Conservation (phyloP, 371 early-diverging fungal genomes). For the Mucor ambiguus region DNA sequence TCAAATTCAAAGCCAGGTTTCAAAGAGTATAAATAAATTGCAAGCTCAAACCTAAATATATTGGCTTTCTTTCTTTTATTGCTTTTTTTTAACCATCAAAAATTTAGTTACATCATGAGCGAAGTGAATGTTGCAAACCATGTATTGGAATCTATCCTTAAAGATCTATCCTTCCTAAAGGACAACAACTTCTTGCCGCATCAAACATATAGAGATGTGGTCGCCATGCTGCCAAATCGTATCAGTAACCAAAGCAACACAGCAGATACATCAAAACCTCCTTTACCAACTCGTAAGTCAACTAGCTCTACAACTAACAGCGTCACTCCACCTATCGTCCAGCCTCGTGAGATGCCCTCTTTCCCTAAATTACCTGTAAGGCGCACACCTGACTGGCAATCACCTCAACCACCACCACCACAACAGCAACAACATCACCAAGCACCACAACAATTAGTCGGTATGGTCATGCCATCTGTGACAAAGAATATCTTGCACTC, state of each 20-base stretch:
- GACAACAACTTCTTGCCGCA: slow-evolving; percentile 38
- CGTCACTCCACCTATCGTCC: slow-evolving; percentile 10
- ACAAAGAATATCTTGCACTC: slow-evolving; percentile 2
- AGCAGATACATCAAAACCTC: slow-evolving; percentile 24
- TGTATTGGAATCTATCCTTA: slow-evolving; percentile 46
- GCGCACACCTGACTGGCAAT: slow-evolving; percentile 29
- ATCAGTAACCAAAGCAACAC: slow-evolving; percentile 7
- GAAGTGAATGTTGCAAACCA: slow-evolving; percentile 39
- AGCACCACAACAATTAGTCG: slow-evolving; percentile 8
- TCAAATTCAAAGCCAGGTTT: neutral
- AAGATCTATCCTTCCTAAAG: slow-evolving; percentile 44
- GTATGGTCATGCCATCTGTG: slow-evolving; percentile 1
- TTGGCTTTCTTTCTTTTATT: neutral
- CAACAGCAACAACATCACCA: slow-evolving; percentile 1
- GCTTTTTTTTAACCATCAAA: neutral
- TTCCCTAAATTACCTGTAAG: slow-evolving; percentile 43
- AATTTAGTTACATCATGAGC: slow-evolving; percentile 12
- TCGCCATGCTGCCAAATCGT: slow-evolving; percentile 35
- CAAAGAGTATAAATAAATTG: neutral
- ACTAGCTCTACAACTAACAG: slow-evolving; percentile 11
- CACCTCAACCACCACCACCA: slow-evolving; percentile 2
- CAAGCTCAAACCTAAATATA: neutral
- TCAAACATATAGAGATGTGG: slow-evolving; percentile 41
- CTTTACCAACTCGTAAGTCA: slow-evolving; percentile 48
- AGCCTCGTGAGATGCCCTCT: slow-evolving; percentile 22